Evolutionary conservation across 148 eudicot genomes (phyloP).

Genomic region (Fagopyrum esculentum): DNA sequence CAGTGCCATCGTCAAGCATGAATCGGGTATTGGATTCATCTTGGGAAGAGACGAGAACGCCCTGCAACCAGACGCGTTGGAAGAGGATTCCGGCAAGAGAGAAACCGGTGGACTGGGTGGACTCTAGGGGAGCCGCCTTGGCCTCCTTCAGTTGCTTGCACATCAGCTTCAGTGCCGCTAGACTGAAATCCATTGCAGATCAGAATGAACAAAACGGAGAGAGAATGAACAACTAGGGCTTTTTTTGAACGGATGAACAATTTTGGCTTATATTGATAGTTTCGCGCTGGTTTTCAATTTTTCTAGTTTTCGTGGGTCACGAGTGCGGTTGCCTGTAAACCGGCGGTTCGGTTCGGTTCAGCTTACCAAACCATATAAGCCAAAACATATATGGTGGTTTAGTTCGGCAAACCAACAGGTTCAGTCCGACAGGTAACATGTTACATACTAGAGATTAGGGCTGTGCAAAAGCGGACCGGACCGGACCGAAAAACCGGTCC

Average conservation of each 20-base stretch:
- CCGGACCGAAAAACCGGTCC: no score
- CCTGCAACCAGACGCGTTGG: slow-evolving; percentile 95
- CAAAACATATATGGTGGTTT: no score
- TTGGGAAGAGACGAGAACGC: slow-evolving; percentile 47
- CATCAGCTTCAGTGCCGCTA: slow-evolving; percentile 69
- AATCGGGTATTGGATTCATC: slow-evolving; percentile 25
- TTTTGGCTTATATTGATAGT: not conserved
- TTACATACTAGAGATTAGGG: no score
- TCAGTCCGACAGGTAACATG: no score
- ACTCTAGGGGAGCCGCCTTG: slow-evolving; percentile 22
- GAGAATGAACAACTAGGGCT: not conserved
- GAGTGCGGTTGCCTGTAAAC: no score
- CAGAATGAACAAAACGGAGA: not conserved
- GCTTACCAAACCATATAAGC: no score
- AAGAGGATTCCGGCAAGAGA: slow-evolving; percentile 62
- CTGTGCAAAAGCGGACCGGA: no score
- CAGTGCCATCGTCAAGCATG: slow-evolving; percentile 82
- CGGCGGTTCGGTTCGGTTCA: no score
- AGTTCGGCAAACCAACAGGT: no score
- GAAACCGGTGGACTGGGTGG: slow-evolving; percentile 22
- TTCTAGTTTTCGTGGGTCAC: not conserved
- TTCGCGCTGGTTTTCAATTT: not conserved
- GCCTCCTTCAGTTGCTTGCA: slow-evolving; percentile 51
- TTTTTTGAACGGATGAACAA: not conserved
- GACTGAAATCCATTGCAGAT: slow-evolving; percentile 52